Base-by-base conservation (phyloP, 768 basidiomycete genomes). In the Tylopilus plumbeoviolaceoides region DNA sequence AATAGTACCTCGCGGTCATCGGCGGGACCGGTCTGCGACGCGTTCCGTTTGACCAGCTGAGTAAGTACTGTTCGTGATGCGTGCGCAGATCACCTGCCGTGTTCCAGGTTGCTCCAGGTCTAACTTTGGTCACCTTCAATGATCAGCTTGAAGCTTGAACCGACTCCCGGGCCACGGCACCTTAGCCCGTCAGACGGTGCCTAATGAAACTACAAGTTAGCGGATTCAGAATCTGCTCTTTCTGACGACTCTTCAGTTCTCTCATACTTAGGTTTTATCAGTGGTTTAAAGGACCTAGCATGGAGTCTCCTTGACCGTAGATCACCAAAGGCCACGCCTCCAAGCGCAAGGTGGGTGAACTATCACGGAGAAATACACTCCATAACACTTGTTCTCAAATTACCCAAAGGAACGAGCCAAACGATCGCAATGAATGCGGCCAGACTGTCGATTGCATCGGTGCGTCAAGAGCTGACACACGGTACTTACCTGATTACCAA, bases 341-440 rank as follows among this genome's bases (percentile, higher is more conserved):
- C 7, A 12, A 33, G 33, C 36, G 17, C 27, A 27, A 39, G 30
- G 31, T 53, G 6, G 33, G 38, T 42, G 18, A 15, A 31, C 30
- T 11, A 9, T 33, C 31, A 23, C 10, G 28, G 12, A 28, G 33
- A 54, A 35, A 35, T 44, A 5, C 30, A 27, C 36, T 7, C 20
- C 20, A 10, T 25, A 43, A 44, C 21, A 6, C 23, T 31, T 28
- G n/a, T 36, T 39, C 42, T 27, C 45, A 38, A 12, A 38, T 36
- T 36, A 36, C 36, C 36, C 8, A 40, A 41, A 47, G 49, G 25
- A 35, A 41, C 35, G 30, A n/a, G n/a, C 42, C 38, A n/a, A 14
- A 25, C 17, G 8, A 48, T 39, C 43, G 47, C 49, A 21, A 46
- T 18, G 33, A 59, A 35, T 48, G 41, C 44, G 28, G 47, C 51